Percentiles rank a stretch among this genome's conserved stretches.
These are phyloP conservation scores for Eucalyptus curtisii DNA, from an alignment of 345 rosid genomes.

Conservation along the genomic window DNA sequence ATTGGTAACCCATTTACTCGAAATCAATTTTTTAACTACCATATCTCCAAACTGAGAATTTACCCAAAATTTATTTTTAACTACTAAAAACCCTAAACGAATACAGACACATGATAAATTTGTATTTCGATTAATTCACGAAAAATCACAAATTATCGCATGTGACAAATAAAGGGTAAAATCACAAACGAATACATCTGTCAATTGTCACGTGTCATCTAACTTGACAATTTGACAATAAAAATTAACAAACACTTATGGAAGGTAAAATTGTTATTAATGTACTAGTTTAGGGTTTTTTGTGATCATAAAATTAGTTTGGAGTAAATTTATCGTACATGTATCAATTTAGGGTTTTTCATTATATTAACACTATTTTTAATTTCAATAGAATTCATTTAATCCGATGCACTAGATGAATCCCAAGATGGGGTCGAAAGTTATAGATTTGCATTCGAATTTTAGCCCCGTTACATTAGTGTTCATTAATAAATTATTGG, in stretches of 20 bases:
- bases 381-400: background rate
- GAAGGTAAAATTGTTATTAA: accelerated
- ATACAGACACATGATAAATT: accelerated
- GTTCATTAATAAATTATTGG: background rate
- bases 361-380: background rate
- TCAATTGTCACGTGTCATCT: accelerated
- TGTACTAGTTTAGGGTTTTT: accelerated
- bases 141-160: accelerated
- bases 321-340: accelerated
- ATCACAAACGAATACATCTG: accelerated
- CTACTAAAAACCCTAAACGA: accelerated
- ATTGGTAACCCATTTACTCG: accelerated
- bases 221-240: accelerated
- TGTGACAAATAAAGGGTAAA: accelerated
- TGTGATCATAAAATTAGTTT: accelerated
- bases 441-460: background rate
- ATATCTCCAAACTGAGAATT: accelerated
- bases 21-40: background rate
- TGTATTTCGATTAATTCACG: accelerated
- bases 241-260: accelerated
- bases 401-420: accelerated
- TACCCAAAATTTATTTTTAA: accelerated
- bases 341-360: accelerated
- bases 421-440: background rate
- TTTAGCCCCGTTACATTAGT: background rate